Conservation (phyloP, 305 asterid species). For the Lippia alba region DNA sequence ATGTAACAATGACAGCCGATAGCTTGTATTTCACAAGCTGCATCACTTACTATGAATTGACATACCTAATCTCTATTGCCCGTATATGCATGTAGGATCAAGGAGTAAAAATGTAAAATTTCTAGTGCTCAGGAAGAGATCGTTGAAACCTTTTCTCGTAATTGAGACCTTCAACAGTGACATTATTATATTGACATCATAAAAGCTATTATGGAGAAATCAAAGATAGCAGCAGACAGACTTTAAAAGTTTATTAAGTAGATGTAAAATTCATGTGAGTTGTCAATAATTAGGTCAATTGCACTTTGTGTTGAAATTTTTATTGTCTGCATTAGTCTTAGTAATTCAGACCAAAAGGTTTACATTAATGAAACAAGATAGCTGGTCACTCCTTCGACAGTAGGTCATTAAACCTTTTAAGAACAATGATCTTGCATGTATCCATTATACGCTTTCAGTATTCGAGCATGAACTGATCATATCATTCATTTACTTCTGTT, state of each 20-base stretch:
- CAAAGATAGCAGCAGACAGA: slow-evolving; percentile 27
- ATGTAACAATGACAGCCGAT: background rate
- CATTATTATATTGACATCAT: slow-evolving; percentile 16
- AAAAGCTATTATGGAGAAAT: slow-evolving; percentile 27
- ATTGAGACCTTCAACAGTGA: slow-evolving; percentile 6
- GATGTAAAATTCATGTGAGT: slow-evolving; percentile 37
- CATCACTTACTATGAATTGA: background rate
- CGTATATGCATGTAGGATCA: background rate
- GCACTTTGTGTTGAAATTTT: slow-evolving; percentile 25
- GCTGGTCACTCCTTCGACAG: background rate
- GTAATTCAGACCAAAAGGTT: slow-evolving; percentile 6
- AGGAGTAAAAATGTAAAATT: background rate
- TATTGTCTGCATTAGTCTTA: slow-evolving; percentile 15
- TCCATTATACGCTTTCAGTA: background rate
- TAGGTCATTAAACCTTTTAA: slow-evolving; percentile 1
- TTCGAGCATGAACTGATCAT: background rate
- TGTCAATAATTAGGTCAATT: slow-evolving; percentile 32
- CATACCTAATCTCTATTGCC: background rate
- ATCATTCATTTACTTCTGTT: background rate
- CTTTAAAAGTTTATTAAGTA: slow-evolving; percentile 26
- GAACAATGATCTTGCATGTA: background rate
- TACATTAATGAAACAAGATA: slow-evolving; percentile 12
- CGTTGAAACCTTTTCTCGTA: slow-evolving; percentile 16
- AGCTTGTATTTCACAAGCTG: background rate
- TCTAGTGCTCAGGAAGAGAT: slow-evolving; percentile 22